Evolutionary conservation across 345 rosid species (phyloP).

Genomic region (Durio zibethinus): DNA sequence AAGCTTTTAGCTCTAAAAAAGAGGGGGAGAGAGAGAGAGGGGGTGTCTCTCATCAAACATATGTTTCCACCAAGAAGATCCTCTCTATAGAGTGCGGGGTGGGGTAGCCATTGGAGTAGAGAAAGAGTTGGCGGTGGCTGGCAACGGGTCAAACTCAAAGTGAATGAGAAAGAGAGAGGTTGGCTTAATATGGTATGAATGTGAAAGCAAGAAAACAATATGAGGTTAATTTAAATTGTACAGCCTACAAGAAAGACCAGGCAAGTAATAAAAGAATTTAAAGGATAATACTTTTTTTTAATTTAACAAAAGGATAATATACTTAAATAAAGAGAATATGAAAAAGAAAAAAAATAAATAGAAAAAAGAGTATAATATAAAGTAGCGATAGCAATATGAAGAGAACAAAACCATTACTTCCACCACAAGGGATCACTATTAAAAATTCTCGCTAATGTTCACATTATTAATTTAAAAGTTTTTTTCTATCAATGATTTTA

Average conservation of each 20-base stretch:
- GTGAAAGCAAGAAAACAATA: constrained; percentile 39
- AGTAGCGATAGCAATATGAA: constrained; percentile 1
- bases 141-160: constrained; percentile 87
- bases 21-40: not conserved
- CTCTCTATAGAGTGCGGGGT: constrained; percentile 37
- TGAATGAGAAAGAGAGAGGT: constrained; percentile 35
- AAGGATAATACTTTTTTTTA: not conserved
- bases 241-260: not conserved
- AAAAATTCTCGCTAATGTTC: constrained; percentile 1
- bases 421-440: constrained; percentile 3
- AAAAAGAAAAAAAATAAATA: not conserved
- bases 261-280: not conserved
- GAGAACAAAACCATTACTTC: constrained; percentile 9
- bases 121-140: constrained; percentile 67
- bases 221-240: not conserved
- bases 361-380: not conserved
- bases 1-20: constrained; percentile 20
- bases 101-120: constrained; percentile 50
- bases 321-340: not conserved
- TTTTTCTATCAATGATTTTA: not conserved
- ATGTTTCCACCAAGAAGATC: constrained; percentile 44
- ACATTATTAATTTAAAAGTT: not conserved
- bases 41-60: not conserved
- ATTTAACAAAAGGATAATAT: no score
- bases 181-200: constrained; percentile 25